Evolutionary conservation across 1,284 basidiomycete genomes (phyloP).

Genomic region (Cryptococcus wingfieldii): DNA sequence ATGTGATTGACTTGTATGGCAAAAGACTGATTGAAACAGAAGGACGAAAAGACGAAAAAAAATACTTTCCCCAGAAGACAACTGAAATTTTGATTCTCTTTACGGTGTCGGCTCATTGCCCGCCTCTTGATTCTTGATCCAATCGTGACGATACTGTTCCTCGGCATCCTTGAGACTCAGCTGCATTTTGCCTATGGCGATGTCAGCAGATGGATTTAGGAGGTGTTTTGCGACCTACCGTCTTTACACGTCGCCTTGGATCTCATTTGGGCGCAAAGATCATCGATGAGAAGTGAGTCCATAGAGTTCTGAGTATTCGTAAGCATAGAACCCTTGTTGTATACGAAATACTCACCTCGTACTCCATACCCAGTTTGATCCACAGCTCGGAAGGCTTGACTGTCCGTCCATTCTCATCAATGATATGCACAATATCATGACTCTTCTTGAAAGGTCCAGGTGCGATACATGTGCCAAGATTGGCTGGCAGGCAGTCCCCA

Average conservation of each 20-base stretch:
- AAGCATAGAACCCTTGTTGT: background rate
- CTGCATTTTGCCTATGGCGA: background rate
- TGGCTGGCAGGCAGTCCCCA: background rate
- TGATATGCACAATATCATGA: slow-evolving; percentile 29
- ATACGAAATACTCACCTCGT: slow-evolving; percentile 22
- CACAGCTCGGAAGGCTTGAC: slow-evolving; percentile 43
- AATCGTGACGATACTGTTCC: too few relatives aligned
- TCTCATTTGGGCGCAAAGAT: slow-evolving; percentile 47
- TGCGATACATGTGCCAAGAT: slow-evolving; percentile 1
- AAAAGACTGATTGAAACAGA: too few relatives aligned
- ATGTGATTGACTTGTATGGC: too few relatives aligned
- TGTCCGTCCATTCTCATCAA: slow-evolving; percentile 35
- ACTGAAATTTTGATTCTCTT: too few relatives aligned
- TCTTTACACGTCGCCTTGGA: slow-evolving; percentile 45
- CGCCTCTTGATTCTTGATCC: too few relatives aligned
- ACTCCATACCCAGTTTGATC: slow-evolving; percentile 35
- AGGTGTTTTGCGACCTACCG: slow-evolving; percentile 19
- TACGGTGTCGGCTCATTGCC: too few relatives aligned
- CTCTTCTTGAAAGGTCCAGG: slow-evolving; percentile 7
- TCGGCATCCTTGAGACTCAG: too few relatives aligned
- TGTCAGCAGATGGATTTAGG: too few relatives aligned
- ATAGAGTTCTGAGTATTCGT: slow-evolving; percentile 8
- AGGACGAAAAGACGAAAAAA: too few relatives aligned
- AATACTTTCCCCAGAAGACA: too few relatives aligned
- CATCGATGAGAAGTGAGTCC: slow-evolving; percentile 45